A percentile compares a stretch with the other conserved stretches of the same genome.
Evolutionary conservation across 257 asterid species (phyloP).

Genomic region (Misopates orontium): DNA sequence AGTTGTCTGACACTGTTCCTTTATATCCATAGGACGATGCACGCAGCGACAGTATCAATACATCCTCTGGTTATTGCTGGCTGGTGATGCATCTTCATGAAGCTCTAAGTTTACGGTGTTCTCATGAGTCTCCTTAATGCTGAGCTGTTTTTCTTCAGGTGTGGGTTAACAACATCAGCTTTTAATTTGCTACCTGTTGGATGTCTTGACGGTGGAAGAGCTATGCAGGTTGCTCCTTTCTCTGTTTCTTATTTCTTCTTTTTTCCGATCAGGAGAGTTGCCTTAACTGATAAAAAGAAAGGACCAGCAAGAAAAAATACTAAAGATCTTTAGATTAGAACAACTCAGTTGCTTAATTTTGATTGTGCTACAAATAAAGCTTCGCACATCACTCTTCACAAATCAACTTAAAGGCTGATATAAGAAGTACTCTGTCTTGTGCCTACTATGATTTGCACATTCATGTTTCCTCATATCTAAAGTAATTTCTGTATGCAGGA

Average conservation of each 20-base stretch:
- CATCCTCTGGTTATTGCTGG: constrained; percentile 96
- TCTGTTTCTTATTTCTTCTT: not conserved
- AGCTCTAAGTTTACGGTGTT: constrained; percentile 17
- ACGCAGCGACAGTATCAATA: constrained; percentile 74
- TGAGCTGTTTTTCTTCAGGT: constrained; percentile 47
- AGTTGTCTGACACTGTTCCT: constrained; percentile 17
- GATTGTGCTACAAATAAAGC: not conserved
- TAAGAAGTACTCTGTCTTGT: not conserved
- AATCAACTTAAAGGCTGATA: not conserved
- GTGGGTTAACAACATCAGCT: constrained; percentile 95
- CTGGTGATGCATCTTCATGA: constrained; percentile 56
- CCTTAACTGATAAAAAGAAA: constrained; percentile 14
- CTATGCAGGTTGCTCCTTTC: constrained; percentile 72
- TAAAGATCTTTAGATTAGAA: not conserved
- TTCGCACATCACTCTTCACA: constrained; percentile 2
- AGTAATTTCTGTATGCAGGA: not conserved
- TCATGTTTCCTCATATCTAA: not conserved
- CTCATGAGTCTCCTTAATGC: constrained; percentile 20
- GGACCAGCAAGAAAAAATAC: not conserved
- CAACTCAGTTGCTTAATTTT: constrained; percentile 5
- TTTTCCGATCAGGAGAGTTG: constrained; percentile 14
- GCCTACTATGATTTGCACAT: not conserved
- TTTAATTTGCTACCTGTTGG: constrained; percentile 93
- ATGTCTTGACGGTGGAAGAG: constrained; percentile 97
- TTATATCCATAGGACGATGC: constrained; percentile 62